These are phyloP conservation scores for Trichoderma erinaceum DNA, from an alignment of 495 filamentous ascomycete genomes.

Conservation along the genomic window DNA sequence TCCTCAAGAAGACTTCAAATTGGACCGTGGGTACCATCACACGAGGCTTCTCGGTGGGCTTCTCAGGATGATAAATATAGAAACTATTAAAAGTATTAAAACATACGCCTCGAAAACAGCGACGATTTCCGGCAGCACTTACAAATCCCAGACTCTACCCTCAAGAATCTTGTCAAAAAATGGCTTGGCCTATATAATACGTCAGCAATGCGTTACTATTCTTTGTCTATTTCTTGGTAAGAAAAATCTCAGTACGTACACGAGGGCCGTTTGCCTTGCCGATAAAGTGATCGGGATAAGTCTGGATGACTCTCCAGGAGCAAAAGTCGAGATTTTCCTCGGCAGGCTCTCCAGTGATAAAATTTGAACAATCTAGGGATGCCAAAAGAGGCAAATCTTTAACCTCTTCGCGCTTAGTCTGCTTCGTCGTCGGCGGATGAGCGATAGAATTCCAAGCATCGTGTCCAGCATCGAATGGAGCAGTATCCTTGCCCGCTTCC, in stretches of 20 bases:
- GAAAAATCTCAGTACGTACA: slow-evolving; percentile 25
- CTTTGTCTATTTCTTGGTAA: background rate
- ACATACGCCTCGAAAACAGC: background rate
- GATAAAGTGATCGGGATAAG: slow-evolving; percentile 57
- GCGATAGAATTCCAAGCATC: background rate
- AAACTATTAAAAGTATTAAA: slow-evolving; percentile 46
- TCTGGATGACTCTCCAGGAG: slow-evolving; percentile 52
- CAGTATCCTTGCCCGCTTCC: background rate
- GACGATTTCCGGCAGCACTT: slow-evolving; percentile 31
- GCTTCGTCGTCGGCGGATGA: background rate
- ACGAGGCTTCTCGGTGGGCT: slow-evolving; percentile 41
- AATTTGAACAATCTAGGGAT: slow-evolving; percentile 18
- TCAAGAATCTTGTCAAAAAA: slow-evolving; percentile 57
- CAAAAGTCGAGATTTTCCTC: slow-evolving; percentile 40
- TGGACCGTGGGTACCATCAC: slow-evolving; percentile 60
- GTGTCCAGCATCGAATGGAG: background rate
- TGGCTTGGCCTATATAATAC: slow-evolving; percentile 35
- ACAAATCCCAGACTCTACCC: slow-evolving; percentile 65
- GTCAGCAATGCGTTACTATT: background rate
- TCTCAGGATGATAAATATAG: slow-evolving; percentile 52
- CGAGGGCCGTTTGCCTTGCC: slow-evolving; percentile 36
- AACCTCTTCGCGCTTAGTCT: background rate
- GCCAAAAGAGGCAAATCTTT: background rate
- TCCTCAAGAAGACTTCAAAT: slow-evolving; percentile 50
- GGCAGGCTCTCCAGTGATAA: slow-evolving; percentile 27